A percentile compares a stretch with the other conserved stretches of the same genome.
Evolutionary conservation across 495 filamentous ascomycete species (phyloP).

Genomic region (Penicillium manginii): DNA sequence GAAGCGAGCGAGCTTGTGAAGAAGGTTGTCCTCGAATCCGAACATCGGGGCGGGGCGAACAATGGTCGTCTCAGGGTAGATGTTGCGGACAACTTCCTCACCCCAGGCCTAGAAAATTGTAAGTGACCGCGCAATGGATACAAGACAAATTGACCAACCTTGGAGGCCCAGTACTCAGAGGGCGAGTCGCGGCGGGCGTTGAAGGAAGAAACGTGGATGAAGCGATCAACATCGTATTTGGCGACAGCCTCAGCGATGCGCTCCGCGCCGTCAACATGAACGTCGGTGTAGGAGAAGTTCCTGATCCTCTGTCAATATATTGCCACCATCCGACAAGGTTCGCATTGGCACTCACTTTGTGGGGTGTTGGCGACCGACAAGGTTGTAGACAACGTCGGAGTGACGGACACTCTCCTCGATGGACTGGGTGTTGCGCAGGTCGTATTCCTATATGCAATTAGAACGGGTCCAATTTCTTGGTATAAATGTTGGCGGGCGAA

Average conservation of each 20-base stretch:
- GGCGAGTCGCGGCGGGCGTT: slow-evolving; percentile 81
- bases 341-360: slow-evolving; percentile 73
- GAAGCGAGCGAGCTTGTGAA: slow-evolving; percentile 79
- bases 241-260: slow-evolving; percentile 94
- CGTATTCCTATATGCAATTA: slow-evolving; percentile 71
- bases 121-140: slow-evolving; percentile 12
- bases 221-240: slow-evolving; percentile 98
- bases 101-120: slow-evolving; percentile 63
- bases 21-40: slow-evolving; percentile 90
- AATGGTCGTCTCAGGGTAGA: slow-evolving; percentile 98
- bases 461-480: slow-evolving; percentile 4
- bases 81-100: slow-evolving; percentile 81
- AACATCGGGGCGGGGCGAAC: slow-evolving; percentile 93
- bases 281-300: slow-evolving; percentile 92
- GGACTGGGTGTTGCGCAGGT: slow-evolving; percentile 91
- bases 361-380: slow-evolving; percentile 89
- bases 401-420: slow-evolving; percentile 97
- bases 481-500: slow-evolving; percentile 6
- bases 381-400: slow-evolving; percentile 96
- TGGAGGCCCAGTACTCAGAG: slow-evolving; percentile 87
- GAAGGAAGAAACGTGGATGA: slow-evolving; percentile 95
- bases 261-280: slow-evolving; percentile 92
- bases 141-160: slow-evolving; percentile 55
- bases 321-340: background rate
- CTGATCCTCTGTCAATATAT: slow-evolving; percentile 47